These are phyloP conservation scores for Neonectria neomacrospora DNA, from an alignment of 2,329 filamentous ascomycete species.

Conservation along the genomic window DNA sequence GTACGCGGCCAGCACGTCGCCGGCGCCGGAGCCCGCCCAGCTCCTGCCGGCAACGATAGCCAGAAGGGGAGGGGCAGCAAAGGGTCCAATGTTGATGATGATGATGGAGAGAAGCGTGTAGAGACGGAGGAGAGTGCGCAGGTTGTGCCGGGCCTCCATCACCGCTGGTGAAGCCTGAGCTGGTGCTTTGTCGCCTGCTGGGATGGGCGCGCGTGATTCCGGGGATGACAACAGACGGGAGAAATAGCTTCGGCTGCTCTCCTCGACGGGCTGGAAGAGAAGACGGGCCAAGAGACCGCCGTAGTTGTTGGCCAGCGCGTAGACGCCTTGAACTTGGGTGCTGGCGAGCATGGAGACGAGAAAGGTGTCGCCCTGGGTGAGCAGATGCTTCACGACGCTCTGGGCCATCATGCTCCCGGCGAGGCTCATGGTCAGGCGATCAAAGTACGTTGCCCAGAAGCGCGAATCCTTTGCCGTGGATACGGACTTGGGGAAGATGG, in stretches of 20 bases:
- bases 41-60: slow-evolving; percentile 78
- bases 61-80: slow-evolving; percentile 78
- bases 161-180: slow-evolving; percentile 46
- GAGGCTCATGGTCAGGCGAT: slow-evolving; percentile 75
- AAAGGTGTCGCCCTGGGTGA: slow-evolving; percentile 94
- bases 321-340: slow-evolving; percentile 86
- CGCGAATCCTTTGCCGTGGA: slow-evolving; percentile 31
- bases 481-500: slow-evolving; percentile 67
- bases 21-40: slow-evolving; percentile 81
- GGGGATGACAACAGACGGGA: slow-evolving; percentile 74
- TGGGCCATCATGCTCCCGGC: slow-evolving; percentile 88
- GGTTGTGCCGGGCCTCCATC: slow-evolving; percentile 59
- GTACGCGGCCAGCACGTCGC: slow-evolving; percentile 79
- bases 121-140: slow-evolving; percentile 73
- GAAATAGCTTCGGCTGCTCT: slow-evolving; percentile 90
- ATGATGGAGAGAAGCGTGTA: slow-evolving; percentile 81
- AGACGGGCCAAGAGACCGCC: slow-evolving; percentile 89
- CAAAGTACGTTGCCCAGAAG: slow-evolving; percentile 73
- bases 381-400: slow-evolving; percentile 88
- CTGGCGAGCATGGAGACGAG: slow-evolving; percentile 83
- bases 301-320: slow-evolving; percentile 94
- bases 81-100: slow-evolving; percentile 77
- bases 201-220: slow-evolving; percentile 26
- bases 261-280: slow-evolving; percentile 94
- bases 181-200: slow-evolving; percentile 34